Conservation (phyloP, 148 eudicot species). For the Rhododendron mucronatum region DNA sequence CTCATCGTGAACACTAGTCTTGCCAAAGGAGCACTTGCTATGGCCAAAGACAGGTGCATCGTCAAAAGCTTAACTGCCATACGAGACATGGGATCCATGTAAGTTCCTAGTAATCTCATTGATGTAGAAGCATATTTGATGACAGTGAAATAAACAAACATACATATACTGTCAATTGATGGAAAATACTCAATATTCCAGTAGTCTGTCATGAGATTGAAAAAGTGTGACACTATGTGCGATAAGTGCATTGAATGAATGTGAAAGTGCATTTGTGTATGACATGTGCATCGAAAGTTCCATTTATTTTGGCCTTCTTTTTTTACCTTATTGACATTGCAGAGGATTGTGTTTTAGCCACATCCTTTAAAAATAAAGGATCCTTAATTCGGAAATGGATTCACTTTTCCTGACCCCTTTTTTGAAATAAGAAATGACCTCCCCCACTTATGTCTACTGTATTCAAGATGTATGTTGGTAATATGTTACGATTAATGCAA, state of each 20-base stretch:
- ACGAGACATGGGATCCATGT: constrained; percentile 56
- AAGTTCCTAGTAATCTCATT: constrained; percentile 13
- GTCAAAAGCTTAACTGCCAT: constrained; percentile 45
- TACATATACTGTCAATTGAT: background rate
- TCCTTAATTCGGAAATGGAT: background rate
- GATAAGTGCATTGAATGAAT: background rate
- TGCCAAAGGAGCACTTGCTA: constrained; percentile 51
- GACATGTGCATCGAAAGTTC: background rate
- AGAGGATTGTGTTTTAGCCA: background rate
- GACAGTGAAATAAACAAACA: too few species aligned
- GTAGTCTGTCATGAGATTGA: background rate
- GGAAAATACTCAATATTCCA: background rate
- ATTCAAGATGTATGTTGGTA: background rate
- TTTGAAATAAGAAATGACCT: background rate
- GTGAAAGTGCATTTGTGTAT: background rate
- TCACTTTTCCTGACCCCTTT: background rate
- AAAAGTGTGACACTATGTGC: background rate
- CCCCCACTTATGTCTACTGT: background rate
- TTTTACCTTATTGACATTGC: background rate
- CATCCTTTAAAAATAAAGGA: background rate
- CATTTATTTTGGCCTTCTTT: background rate
- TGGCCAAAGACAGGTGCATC: constrained; percentile 49
- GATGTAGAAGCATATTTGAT: background rate
- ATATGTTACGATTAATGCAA: background rate
- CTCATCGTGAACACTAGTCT: constrained; percentile 41